Percentiles rank a stretch among this genome's conserved stretches.
Conservation (phyloP, 1,284 basidiomycete species). For the Cryptococcus jaspeensis region DNA sequence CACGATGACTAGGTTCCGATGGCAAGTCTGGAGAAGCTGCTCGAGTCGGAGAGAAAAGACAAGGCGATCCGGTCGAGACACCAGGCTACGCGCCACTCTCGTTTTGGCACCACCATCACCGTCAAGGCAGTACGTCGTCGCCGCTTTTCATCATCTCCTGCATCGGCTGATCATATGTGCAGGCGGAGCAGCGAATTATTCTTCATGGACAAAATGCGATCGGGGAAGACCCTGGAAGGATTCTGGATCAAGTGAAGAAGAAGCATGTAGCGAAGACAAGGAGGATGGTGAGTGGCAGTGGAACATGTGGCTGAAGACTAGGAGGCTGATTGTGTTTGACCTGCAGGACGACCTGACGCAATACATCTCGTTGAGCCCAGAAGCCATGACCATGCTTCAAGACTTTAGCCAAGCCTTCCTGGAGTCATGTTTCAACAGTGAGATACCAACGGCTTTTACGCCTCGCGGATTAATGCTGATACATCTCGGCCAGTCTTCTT, state of each 20-base stretch:
- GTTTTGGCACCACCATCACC: slow-evolving; percentile 88
- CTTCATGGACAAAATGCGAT: slow-evolving; percentile 82
- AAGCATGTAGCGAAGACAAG: slow-evolving; percentile 61
- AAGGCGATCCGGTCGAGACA: slow-evolving; percentile 57
- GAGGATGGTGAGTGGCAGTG: slow-evolving; percentile 44
- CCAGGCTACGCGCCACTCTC: slow-evolving; percentile 74
- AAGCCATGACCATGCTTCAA: slow-evolving; percentile 68
- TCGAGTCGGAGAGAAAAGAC: slow-evolving; percentile 67
- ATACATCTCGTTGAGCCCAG: slow-evolving; percentile 57
- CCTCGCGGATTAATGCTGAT: slow-evolving; percentile 4
- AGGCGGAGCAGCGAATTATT: slow-evolving; percentile 56
- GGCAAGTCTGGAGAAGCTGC: slow-evolving; percentile 64
- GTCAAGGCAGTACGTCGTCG: slow-evolving; percentile 60
- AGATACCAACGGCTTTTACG: slow-evolving; percentile 37
- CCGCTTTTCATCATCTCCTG: too few species aligned
- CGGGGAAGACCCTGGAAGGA: slow-evolving; percentile 65
- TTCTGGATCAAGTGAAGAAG: slow-evolving; percentile 77
- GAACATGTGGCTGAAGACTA: not conserved
- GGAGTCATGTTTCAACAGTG: slow-evolving; percentile 81
- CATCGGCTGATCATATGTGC: not conserved
- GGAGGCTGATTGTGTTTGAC: slow-evolving; percentile 1
- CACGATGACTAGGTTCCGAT: slow-evolving; percentile 58
- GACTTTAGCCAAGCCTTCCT: slow-evolving; percentile 69
- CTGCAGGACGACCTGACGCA: slow-evolving; percentile 55
- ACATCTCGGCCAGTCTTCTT: slow-evolving; percentile 66